Percentiles rank a stretch among this genome's conserved stretches.
Evolutionary conservation across 106 monocot species (phyloP).

Genomic region (Agapanthus africanus): DNA sequence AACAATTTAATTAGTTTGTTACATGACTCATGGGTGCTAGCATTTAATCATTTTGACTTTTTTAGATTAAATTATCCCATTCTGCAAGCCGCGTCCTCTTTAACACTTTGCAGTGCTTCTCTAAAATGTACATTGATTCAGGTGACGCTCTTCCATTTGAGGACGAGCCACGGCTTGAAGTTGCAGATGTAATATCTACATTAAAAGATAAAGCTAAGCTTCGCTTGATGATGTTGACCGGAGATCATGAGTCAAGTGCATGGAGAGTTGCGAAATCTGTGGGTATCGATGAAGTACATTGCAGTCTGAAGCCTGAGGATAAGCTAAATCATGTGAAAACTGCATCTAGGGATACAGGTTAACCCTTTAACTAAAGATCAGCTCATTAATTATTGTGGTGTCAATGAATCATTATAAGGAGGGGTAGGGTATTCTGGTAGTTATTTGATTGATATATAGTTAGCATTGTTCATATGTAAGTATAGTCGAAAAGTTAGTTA

Average conservation of each 20-base stretch:
- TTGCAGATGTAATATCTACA: slow-evolving; percentile 69
- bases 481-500: too few relatives aligned
- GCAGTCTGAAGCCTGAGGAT: slow-evolving; percentile 79
- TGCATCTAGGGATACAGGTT: slow-evolving; percentile 68
- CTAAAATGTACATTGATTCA: slow-evolving; percentile 16
- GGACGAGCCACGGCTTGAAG: slow-evolving; percentile 77
- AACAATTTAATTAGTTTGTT: too few relatives aligned
- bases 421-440: too few relatives aligned
- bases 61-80: too few relatives aligned
- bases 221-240: slow-evolving; percentile 87
- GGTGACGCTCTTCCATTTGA: slow-evolving; percentile 97
- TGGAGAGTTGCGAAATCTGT: slow-evolving; percentile 69
- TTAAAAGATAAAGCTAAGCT: slow-evolving; percentile 62
- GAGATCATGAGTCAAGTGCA: slow-evolving; percentile 94
- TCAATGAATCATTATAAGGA: too few relatives aligned
- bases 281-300: slow-evolving; percentile 76
- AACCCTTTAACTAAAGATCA: not conserved
- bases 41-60: too few relatives aligned
- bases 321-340: slow-evolving; percentile 82
- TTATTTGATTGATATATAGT: too few relatives aligned
- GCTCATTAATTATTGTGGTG: too few relatives aligned
- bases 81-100: too few relatives aligned
- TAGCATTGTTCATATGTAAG: too few relatives aligned
- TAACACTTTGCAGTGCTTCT: too few relatives aligned
- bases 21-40: too few relatives aligned